Evolutionary conservation across 192 early-diverging fungal species (phyloP).

Genomic region (Phlyctochytrium arcticum): DNA sequence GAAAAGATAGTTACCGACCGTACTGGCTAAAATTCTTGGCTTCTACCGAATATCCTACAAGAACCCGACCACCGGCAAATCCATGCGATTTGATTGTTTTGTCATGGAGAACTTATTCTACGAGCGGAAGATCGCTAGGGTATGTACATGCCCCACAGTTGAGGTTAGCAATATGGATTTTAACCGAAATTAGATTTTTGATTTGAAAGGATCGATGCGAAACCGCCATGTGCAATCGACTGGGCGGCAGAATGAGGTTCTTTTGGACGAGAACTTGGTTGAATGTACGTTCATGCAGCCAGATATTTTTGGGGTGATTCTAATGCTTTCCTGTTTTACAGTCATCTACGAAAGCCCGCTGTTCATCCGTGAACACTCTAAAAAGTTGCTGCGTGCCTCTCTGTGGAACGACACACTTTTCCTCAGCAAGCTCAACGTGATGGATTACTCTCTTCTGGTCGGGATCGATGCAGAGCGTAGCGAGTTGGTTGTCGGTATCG

Average conservation of each 20-base stretch:
- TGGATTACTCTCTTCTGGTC: conserved; percentile 97
- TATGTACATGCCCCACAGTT: conserved; percentile 20
- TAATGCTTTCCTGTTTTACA: conserved; percentile 14
- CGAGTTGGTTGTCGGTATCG: conserved; percentile 95
- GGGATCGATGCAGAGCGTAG: conserved; percentile 83
- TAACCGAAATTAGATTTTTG: conserved; percentile 61
- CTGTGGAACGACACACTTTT: conserved; percentile 94
- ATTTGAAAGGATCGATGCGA: conserved; percentile 91
- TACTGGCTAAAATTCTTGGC: conserved; percentile 87
- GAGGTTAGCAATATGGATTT: not conserved
- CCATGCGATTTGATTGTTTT: conserved; percentile 82
- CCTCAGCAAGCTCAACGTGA: conserved; percentile 87
- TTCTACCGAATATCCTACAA: conserved; percentile 89
- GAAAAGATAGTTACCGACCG: conserved; percentile 64
- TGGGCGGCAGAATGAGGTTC: conserved; percentile 77
- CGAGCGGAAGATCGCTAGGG: conserved; percentile 70
- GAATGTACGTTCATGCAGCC: conserved; percentile 52
- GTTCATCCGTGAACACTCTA: conserved; percentile 87
- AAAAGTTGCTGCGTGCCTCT: conserved; percentile 76
- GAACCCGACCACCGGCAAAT: conserved; percentile 76
- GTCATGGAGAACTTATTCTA: conserved; percentile 98
- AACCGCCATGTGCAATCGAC: conserved; percentile 91
- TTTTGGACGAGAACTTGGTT: conserved; percentile 91
- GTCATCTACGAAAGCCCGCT: conserved; percentile 83
- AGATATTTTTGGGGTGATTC: conserved; percentile 1